phyloP scores from a whole-genome alignment of 2,329 filamentous ascomycete genomes.

The Furcasterigmium furcatum region DNA sequence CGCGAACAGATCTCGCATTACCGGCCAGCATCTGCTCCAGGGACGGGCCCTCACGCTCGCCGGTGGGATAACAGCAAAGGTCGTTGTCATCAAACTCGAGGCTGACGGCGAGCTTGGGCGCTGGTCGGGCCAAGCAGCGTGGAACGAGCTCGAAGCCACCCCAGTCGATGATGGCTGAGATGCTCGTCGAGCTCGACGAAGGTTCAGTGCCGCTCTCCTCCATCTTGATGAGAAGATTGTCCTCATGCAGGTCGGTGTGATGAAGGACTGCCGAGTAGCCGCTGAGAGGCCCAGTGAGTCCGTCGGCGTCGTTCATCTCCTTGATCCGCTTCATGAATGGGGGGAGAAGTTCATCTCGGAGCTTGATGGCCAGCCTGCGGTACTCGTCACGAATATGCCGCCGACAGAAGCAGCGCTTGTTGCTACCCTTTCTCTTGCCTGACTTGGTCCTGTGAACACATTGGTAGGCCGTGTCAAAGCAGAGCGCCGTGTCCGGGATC shows the following conservation, averaged over 20 bases:
- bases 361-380: not conserved
- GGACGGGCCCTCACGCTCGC: not conserved
- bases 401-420: not conserved
- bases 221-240: conserved; percentile 7
- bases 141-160: conserved; percentile 8
- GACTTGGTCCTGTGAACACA: too few relatives aligned
- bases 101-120: not conserved
- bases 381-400: not conserved
- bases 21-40: not conserved
- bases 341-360: not conserved
- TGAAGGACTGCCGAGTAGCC: conserved; percentile 4
- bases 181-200: not conserved
- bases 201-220: too few relatives aligned
- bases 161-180: conserved; percentile 10
- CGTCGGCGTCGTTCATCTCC: not conserved
- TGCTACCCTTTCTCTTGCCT: not conserved
- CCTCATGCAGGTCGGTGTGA: conserved; percentile 7
- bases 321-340: not conserved
- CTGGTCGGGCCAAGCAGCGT: not conserved
- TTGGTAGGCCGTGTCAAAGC: not conserved
- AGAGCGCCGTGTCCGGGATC: not conserved
- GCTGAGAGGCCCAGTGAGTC: not conserved
- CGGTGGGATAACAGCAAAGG: not conserved
- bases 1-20: not conserved
- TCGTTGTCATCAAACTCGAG: not conserved